Base-by-base conservation (phyloP, 768 basidiomycete genomes). In the Hypholoma fasciculare region DNA sequence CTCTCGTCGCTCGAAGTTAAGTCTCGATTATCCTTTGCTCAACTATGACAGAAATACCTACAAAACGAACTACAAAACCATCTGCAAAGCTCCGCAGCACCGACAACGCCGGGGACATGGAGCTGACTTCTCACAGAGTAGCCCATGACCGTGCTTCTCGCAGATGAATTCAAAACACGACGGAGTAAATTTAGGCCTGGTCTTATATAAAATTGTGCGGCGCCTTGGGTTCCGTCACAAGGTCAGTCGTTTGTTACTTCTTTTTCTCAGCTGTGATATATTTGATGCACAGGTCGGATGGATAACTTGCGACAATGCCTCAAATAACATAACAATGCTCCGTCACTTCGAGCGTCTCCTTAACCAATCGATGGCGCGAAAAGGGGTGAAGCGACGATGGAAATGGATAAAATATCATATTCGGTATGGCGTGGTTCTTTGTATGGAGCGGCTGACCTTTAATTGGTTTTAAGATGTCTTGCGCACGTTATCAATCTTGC, bases 121-220 rank as follows among this genome's bases (percentile, higher is more conserved):
- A 39, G 17, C 40, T 56, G 6, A 5, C 7, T 3, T 56, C 54
- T 0, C 54, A 56, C 23, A 38, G 37, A 27, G 54, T 23, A 7
- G 44, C 44, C 2, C 54, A 26, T 34, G 40, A 54, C 23, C 40
- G 16, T 6, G 40, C 0, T 80, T 78, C 42, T 63, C 49, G 0
- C 66, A 58, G 8, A 44, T 80, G 26, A 79, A 80, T 9, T 60
- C 72, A 0, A 23, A 23, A 23, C 76, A 79, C 54, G 69, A 70
- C 50, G 76, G 76, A 0, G n/a, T 51, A 6, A 58, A 56, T 0
- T 63, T 79, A 0, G 73, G 75, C 0, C 74, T 72, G 26, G 76
- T 70, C 0, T 55, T 80, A 0, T 80, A 64, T 65, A 72, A 72
- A 50, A 64, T 79, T 36, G 50, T 64, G 1, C 2, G 61, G 1